Evolutionary conservation across 345 rosid species (phyloP), one percentile per base, ranked within the genome.

Genomic region (Heritiera littoralis): DNA sequence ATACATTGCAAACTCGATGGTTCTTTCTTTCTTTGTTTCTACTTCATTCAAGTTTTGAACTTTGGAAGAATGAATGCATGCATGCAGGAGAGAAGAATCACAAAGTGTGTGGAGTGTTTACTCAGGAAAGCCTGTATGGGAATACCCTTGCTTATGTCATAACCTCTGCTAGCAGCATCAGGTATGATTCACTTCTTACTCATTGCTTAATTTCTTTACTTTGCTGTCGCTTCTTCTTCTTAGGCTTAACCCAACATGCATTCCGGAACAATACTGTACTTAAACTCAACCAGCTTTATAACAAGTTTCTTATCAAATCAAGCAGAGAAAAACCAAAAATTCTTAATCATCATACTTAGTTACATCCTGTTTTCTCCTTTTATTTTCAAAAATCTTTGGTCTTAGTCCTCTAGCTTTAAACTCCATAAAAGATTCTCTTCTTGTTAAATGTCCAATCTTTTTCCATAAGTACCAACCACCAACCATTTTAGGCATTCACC

Each of bases 91-190:
- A 86, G 56, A 87, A 56, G 83, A 73, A 59, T 11, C 78, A 80
- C 48, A 41, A 64, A 38, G 79, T 83, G 13, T 82, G 90, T 76
- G 88, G 80, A n/a, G 54, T 83, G 3, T 28, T 90, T 69, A 85
- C 75, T 2, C 78, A 85, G 9, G 87, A 78, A 66, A 85, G 88
- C 82, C 73, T 90, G 52, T 83, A 56, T 11, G 93, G 93, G 63
- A 43, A 35, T 10, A 83, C 74, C 68, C 48, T 90, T 58, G 89
- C 94, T 52, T 87, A 85, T 69, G 79, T 80, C 30, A 80, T 90
- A 46, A 87, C 94, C 23, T 76, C 90, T 59, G 86, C 90, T 61
- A 75, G 61, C 73, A 87, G 93, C 81, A 54, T 88, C 83, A 86
- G 85, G 92, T 90, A 86, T 49, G 82, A 7, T 35, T 43, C 49